Base-by-base conservation (phyloP, 2,329 filamentous ascomycete genomes). In the Septoria linicola region DNA sequence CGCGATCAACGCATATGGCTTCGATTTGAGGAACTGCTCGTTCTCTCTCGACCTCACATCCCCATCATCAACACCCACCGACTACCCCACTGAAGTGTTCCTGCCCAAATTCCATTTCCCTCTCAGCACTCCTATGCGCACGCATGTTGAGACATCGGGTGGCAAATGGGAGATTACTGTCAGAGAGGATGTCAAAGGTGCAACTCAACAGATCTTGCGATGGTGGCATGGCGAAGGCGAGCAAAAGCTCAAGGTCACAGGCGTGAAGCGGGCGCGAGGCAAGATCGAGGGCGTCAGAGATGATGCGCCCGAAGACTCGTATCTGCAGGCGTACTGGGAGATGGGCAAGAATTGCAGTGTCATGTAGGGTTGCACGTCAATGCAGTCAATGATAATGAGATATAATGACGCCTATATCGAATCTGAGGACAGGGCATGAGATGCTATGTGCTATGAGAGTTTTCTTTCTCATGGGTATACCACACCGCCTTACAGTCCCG, bases 191-290 rank as follows among this genome's bases (percentile, higher is more conserved):
- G 81, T 87, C 55, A 62, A 66, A 35, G 82, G 82, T 4, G 74
- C 82, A 60, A 44, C 51, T 44, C 75, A 89, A 54, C 92, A 96
- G 73, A 80, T 80, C 58, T 72, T 99, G 57, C 82, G 82, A 61
- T 99, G 93, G 93, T 96, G 92, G 91, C 91, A 99, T 71, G 82
- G 82, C 1, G 85, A 86, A 49, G 93, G 92, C 2, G 83, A 90
- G 60, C 92, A 97, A 71, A 83, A 75, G 41, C 77, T 99, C 48
- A 87, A 80, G 55, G 78, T 96, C 7, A 84, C 80, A 16, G 93
- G 93, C 0, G 73, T 88, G 16, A 82, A 87, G 62, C 80, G 85
- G 62, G 84, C 78, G 61, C 51, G 60, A 31, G 63, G 64, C 20
- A 68, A 70, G 41, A 70, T 71, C n/a, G 64, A 60, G 30, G 67